Evolutionary conservation across 164 flowering plant species (phyloP).

Genomic region (Brasenia schreberi): DNA sequence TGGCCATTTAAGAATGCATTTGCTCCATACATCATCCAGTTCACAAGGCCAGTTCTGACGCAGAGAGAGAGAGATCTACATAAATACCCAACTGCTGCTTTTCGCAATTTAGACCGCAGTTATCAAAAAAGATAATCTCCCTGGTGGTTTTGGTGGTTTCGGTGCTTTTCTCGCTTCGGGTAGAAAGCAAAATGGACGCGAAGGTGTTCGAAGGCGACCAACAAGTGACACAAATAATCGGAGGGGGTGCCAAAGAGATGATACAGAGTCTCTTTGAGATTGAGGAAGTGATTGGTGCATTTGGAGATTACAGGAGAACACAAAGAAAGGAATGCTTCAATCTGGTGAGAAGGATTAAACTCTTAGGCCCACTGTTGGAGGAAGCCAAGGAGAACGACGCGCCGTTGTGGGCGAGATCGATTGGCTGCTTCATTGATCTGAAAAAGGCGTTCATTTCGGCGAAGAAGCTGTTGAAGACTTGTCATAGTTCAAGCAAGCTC

Average conservation of each 20-base stretch:
- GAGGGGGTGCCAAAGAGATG: slow-evolving; percentile 12
- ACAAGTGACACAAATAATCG: neutral
- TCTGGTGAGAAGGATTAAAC: slow-evolving; percentile 53
- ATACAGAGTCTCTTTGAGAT: slow-evolving; percentile 25
- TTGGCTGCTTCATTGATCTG: slow-evolving; percentile 21
- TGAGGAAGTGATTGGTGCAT: slow-evolving; percentile 27
- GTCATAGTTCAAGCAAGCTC: slow-evolving; percentile 70
- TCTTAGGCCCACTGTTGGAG: slow-evolving; percentile 50
- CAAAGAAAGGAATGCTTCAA: slow-evolving; percentile 43
- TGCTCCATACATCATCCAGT: slow-evolving; percentile 5
- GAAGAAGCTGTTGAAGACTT: slow-evolving; percentile 42
- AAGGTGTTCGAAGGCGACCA: neutral
- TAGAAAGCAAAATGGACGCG: slow-evolving; percentile 7
- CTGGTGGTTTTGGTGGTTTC: neutral
- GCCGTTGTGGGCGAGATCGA: slow-evolving; percentile 15
- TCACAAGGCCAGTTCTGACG: slow-evolving; percentile 6
- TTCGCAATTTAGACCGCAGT: neutral
- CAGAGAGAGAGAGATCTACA: too few relatives aligned
- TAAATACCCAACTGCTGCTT: neutral
- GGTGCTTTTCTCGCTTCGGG: slow-evolving; percentile 1
- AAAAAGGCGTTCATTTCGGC: slow-evolving; percentile 34
- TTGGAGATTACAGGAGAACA: slow-evolving; percentile 36
- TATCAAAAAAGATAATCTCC: slow-evolving; percentile 1
- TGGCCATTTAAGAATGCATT: neutral
- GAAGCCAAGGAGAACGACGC: slow-evolving; percentile 32